phyloP scores from a whole-genome alignment of 2,329 filamentous ascomycete genomes.

The Dactylellina haptotyla region DNA sequence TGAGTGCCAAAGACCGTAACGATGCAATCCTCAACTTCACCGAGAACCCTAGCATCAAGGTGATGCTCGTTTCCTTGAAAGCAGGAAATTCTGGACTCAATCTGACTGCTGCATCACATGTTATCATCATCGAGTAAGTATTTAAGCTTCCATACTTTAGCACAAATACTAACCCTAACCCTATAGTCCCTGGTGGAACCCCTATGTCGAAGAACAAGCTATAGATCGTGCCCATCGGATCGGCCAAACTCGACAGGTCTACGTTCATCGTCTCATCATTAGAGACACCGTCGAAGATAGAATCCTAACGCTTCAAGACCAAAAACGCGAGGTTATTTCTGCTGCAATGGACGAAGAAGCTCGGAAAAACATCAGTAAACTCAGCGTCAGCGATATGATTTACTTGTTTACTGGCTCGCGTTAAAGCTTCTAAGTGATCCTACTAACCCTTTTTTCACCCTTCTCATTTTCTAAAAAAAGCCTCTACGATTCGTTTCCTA shows the following conservation, averaged over 20 bases:
- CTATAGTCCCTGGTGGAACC: constrained; percentile 67
- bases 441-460: neutral
- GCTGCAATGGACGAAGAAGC: constrained; percentile 81
- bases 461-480: neutral
- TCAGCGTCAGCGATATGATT: constrained; percentile 74
- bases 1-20: constrained; percentile 74
- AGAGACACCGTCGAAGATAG: constrained; percentile 85
- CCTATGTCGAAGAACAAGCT: constrained; percentile 90
- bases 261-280: constrained; percentile 82
- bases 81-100: constrained; percentile 89
- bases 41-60: constrained; percentile 69
- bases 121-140: constrained; percentile 79
- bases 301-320: constrained; percentile 80
- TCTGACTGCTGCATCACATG: constrained; percentile 80
- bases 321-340: constrained; percentile 80
- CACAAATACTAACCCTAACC: constrained; percentile 62
- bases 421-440: constrained; percentile 13
- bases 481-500: neutral
- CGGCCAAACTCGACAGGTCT: constrained; percentile 77
- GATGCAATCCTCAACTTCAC: constrained; percentile 75
- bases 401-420: constrained; percentile 65
- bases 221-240: constrained; percentile 90
- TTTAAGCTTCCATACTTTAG: neutral
- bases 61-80: constrained; percentile 82
- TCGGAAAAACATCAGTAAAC: constrained; percentile 72